phyloP scores from a whole-genome alignment of 306 rosid species.

The Lagenaria siceraria region DNA sequence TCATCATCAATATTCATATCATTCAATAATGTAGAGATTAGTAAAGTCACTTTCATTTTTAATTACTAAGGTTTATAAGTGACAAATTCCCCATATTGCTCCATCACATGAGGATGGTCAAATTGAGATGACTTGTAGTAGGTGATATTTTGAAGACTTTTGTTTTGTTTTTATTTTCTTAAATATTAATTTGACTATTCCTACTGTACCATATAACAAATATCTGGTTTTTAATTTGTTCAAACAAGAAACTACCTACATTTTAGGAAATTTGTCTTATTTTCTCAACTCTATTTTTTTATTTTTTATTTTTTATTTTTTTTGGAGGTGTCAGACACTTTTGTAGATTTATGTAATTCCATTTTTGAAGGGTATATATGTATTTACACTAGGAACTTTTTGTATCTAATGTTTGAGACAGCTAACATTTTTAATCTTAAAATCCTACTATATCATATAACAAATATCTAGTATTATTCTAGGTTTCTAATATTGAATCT shows the following conservation, averaged over 20 bases:
- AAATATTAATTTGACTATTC: neutral
- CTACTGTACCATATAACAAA: neutral
- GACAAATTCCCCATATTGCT: neutral
- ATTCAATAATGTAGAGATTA: neutral
- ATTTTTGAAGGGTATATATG: too few relatives aligned
- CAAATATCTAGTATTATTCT: too few relatives aligned
- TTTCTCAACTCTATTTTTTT: too few relatives aligned
- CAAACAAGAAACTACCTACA: neutral
- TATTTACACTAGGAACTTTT: too few relatives aligned
- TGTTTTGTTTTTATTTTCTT: neutral
- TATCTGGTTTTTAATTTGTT: neutral
- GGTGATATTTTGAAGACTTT: neutral
- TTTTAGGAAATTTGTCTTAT: neutral
- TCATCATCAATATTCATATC: too few relatives aligned
- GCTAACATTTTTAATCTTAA: too few relatives aligned
- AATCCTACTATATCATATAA: too few relatives aligned
- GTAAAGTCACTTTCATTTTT: neutral
- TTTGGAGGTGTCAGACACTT: too few relatives aligned
- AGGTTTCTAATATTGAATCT: too few relatives aligned
- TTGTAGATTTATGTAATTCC: too few relatives aligned
- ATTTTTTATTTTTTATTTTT: too few relatives aligned
- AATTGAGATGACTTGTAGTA: neutral
- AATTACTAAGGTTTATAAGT: neutral
- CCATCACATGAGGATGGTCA: neutral
- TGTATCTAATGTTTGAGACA: too few relatives aligned